Conservation (phyloP, 345 rosid species). For the Citrus maxima region DNA sequence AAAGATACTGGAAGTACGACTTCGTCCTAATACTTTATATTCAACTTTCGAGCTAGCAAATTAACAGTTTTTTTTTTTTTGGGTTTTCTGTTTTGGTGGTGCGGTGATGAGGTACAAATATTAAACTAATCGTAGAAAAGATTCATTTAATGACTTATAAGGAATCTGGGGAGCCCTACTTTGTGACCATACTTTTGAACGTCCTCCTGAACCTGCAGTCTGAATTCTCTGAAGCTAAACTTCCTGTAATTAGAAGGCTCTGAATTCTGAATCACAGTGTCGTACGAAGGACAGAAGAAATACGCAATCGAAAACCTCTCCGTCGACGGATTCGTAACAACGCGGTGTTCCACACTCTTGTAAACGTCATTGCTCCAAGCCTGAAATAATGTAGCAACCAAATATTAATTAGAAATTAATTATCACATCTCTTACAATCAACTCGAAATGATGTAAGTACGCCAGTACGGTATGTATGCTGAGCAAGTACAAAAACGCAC, state of each 20-base stretch:
- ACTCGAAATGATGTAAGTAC: no score
- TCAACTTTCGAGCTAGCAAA: not conserved
- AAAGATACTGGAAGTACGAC: not conserved
- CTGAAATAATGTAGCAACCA: slow-evolving; percentile 24
- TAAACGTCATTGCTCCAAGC: slow-evolving; percentile 95
- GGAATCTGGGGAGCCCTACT: slow-evolving; percentile 83
- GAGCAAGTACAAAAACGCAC: slow-evolving; percentile 23
- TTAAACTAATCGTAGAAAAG: not conserved
- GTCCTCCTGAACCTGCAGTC: slow-evolving; percentile 77
- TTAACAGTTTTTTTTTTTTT: not conserved
- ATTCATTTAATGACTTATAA: slow-evolving; percentile 10
- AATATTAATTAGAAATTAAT: not conserved
- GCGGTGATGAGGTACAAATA: not conserved
- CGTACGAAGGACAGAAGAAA: slow-evolving; percentile 82
- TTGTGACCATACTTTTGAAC: slow-evolving; percentile 69
- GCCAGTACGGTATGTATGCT: no score
- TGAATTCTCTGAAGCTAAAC: slow-evolving; percentile 72
- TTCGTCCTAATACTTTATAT: not conserved
- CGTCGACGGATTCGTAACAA: slow-evolving; percentile 56
- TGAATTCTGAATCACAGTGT: slow-evolving; percentile 53
- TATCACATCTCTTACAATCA: no score
- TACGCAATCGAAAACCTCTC: slow-evolving; percentile 91
- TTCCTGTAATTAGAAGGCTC: slow-evolving; percentile 50
- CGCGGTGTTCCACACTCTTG: slow-evolving; percentile 83
- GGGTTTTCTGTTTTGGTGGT: no score